Evolutionary conservation across 257 asterid species (phyloP), one percentile per base, ranked within the genome.

Genomic region (Leonotis leonurus): DNA sequence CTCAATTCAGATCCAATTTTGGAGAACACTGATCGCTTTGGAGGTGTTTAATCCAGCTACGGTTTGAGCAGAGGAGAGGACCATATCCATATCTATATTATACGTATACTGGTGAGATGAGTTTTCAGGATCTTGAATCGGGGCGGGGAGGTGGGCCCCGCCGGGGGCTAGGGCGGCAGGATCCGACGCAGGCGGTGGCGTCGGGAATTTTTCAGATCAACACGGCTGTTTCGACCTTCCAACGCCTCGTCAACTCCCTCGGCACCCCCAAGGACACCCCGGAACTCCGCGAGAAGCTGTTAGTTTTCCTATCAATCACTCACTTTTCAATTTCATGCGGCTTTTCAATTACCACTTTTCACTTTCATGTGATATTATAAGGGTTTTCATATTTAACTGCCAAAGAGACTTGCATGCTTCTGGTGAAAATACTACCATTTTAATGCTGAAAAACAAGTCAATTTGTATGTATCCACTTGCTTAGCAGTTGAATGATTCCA

Each of bases 191-290:
- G 70, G 96, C 91, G n/a, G 94, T 90, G 64, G 96, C 89, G 30
- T 87, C 96, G 30, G 96, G 94, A 26, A 81, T 88, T 56, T 88
- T 90, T 60, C 95, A 81, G 89, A 84, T 88, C 83, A 85, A 78
- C 78, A 90, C 96, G 27, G 84, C 89, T 22, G 91, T 90, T 53
- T 84, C 95, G 45, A 87, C 89, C 51, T 90, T 90, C 73, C 95
- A 86, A 29, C 88, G 91, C 70, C 95, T 90, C 21, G 94, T 90
- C 32, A 90, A 90, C 66, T 80, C 91, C 73, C 88, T 90, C 12
- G 98, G 98, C 14, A 90, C 98, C 4, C 91, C 95, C 41, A 90
- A 85, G 76, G 98, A 90, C 56, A 88, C 98, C 53, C 95, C 96
- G 5, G 88, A 88, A 75, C 95, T 90, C 61, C 94, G 98, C 5